These are phyloP conservation scores for Yamadazyma membranifaciens DNA, from an alignment of 1,139 yeast genomes.

Conservation along the genomic window DNA sequence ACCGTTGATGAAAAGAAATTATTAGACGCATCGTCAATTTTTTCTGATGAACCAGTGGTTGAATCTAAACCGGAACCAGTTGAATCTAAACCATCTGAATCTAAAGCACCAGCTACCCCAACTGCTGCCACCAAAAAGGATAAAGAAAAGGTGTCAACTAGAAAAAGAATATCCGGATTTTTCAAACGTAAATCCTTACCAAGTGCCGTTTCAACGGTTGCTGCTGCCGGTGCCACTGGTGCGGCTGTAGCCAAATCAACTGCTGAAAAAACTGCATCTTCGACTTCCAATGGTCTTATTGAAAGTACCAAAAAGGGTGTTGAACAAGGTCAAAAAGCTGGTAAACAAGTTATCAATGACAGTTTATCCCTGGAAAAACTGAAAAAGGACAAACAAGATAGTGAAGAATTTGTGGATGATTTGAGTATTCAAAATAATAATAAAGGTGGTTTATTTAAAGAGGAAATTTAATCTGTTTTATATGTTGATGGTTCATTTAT, in stretches of 20 bases:
- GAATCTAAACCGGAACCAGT: conserved; percentile 11
- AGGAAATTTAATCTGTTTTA: conserved; percentile 31
- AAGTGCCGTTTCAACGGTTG: conserved; percentile 6
- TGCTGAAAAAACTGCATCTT: conserved; percentile 1
- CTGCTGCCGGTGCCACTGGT: conserved; percentile 7
- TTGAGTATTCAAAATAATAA: conserved; percentile 25
- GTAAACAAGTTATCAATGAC: conserved; percentile 1
- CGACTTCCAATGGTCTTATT: conserved; percentile 1
- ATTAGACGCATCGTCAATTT: conserved; percentile 41
- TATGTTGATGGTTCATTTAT: conserved; percentile 1
- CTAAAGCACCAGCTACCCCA: conserved; percentile 2
- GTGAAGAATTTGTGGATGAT: conserved; percentile 28
- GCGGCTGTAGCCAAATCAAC: conserved; percentile 3
- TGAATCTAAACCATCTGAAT: conserved; percentile 5
- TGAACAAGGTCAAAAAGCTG: conserved; percentile 1
- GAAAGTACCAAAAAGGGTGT: conserved; percentile 2
- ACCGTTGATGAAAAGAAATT: conserved; percentile 42
- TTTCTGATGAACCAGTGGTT: conserved; percentile 26
- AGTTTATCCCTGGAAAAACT: not conserved
- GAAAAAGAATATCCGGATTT: conserved; percentile 16
- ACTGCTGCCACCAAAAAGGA: conserved; percentile 1
- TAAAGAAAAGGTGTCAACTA: conserved; percentile 10
- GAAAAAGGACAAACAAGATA: conserved; percentile 10
- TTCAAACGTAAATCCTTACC: conserved; percentile 12
- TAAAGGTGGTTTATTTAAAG: conserved; percentile 44